Conservation (phyloP, 2,329 filamentous ascomycete genomes). For the Colletotrichum theobromicola region DNA sequence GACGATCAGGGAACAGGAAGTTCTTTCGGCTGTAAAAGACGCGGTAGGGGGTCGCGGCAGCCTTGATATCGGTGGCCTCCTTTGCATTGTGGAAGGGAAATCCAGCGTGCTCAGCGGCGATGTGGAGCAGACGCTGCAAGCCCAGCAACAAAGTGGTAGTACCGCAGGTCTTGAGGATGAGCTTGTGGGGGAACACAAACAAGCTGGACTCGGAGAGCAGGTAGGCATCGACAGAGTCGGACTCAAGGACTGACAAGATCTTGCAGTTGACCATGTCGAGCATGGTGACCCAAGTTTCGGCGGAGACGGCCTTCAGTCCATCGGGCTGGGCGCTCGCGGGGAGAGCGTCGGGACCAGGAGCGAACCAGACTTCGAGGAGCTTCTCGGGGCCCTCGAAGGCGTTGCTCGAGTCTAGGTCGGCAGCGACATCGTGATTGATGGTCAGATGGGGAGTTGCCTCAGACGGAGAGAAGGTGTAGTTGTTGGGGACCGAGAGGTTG, state of each 20-base stretch:
- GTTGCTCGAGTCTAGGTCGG: slow-evolving; percentile 92
- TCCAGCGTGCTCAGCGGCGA: slow-evolving; percentile 86
- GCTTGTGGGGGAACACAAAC: slow-evolving; percentile 99
- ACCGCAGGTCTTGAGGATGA: slow-evolving; percentile 97
- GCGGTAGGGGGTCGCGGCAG: slow-evolving; percentile 87
- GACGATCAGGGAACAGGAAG: slow-evolving; percentile 93
- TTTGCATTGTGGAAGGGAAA: slow-evolving; percentile 81
- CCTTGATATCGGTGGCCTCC: slow-evolving; percentile 68
- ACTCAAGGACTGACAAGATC: slow-evolving; percentile 91
- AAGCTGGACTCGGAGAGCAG: slow-evolving; percentile 98
- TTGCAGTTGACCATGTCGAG: slow-evolving; percentile 98
- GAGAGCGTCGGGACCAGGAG: slow-evolving; percentile 75
- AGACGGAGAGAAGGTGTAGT: slow-evolving; percentile 84
- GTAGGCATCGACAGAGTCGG: slow-evolving; percentile 94
- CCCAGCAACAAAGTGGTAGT: slow-evolving; percentile 93
- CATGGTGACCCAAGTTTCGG: slow-evolving; percentile 94
- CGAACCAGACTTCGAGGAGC: slow-evolving; percentile 98
- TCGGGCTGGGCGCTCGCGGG: slow-evolving; percentile 72
- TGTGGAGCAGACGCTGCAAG: slow-evolving; percentile 88
- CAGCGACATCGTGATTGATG: slow-evolving; percentile 94
- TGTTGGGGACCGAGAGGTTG: slow-evolving; percentile 77
- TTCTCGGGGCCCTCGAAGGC: slow-evolving; percentile 99
- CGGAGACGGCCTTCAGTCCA: slow-evolving; percentile 85
- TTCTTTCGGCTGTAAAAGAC: slow-evolving; percentile 99
- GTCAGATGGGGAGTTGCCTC: slow-evolving; percentile 87